Evolutionary conservation across 2,329 filamentous ascomycete species (phyloP).

Genomic region (Ceratocystis lukuohia): DNA sequence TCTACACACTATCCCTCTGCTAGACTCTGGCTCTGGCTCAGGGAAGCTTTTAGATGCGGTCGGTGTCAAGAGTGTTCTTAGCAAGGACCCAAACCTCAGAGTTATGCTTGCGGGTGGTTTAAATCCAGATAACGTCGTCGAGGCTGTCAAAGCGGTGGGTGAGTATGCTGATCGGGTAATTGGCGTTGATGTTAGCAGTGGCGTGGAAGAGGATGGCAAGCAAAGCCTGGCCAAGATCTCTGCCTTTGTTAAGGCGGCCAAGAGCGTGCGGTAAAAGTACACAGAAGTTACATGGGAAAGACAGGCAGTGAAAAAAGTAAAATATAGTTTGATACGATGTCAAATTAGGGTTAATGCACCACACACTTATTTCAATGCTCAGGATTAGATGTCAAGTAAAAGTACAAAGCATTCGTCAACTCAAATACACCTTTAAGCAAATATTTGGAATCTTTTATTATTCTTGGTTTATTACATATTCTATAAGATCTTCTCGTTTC

Average conservation of each 20-base stretch:
- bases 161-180: slow-evolving; percentile 47
- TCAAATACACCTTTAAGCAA: too few species aligned
- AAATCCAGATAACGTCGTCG: slow-evolving; percentile 61
- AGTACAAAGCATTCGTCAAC: too few species aligned
- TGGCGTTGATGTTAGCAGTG: slow-evolving; percentile 86
- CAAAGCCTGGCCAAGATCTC: slow-evolving; percentile 73
- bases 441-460: too few species aligned
- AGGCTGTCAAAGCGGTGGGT: slow-evolving; percentile 50
- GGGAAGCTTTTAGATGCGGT: slow-evolving; percentile 64
- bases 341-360: not conserved
- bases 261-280: slow-evolving; percentile 37
- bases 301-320: not conserved
- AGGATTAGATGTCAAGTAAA: not conserved
- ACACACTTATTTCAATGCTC: not conserved
- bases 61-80: slow-evolving; percentile 53
- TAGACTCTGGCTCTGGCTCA: slow-evolving; percentile 78
- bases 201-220: slow-evolving; percentile 70
- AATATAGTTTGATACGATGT: not conserved
- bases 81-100: slow-evolving; percentile 54
- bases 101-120: slow-evolving; percentile 79
- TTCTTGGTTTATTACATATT: too few species aligned
- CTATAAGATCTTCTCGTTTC: too few species aligned
- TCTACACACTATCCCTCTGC: slow-evolving; percentile 68
- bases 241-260: slow-evolving; percentile 64
- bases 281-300: not conserved